Conservation (phyloP, 2,329 filamentous ascomycete species). For the Curvularia sp. region DNA sequence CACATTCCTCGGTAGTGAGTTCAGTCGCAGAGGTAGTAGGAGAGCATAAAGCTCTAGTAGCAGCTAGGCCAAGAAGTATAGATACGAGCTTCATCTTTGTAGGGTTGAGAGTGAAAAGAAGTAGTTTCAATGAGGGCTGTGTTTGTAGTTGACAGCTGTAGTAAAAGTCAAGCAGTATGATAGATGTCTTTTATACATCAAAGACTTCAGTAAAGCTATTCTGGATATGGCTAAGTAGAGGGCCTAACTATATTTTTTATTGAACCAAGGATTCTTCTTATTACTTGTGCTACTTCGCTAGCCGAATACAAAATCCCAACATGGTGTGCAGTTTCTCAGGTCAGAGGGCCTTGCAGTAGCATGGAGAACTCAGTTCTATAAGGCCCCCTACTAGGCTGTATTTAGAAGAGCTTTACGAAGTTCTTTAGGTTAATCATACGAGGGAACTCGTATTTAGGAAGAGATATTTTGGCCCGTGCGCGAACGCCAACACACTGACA, state of each 20-base stretch:
- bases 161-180: background rate
- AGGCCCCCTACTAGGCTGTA: background rate
- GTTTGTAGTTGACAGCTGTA: background rate
- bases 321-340: background rate
- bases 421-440: background rate
- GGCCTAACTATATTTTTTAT: background rate
- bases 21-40: background rate
- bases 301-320: background rate
- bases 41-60: slow-evolving; percentile 1
- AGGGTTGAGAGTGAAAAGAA: background rate
- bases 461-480: background rate
- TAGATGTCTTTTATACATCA: background rate
- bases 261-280: background rate
- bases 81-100: background rate
- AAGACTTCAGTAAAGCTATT: background rate
- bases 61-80: background rate
- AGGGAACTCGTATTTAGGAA: background rate
- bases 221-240: background rate
- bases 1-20: background rate
- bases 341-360: background rate
- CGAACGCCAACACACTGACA: too few species aligned
- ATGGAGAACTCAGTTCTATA: background rate
- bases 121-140: background rate
- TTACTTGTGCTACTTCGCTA: background rate
- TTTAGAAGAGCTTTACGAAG: background rate